Evolutionary conservation across 768 basidiomycete species (phyloP).

Genomic region (Cystofilobasidium macerans): DNA sequence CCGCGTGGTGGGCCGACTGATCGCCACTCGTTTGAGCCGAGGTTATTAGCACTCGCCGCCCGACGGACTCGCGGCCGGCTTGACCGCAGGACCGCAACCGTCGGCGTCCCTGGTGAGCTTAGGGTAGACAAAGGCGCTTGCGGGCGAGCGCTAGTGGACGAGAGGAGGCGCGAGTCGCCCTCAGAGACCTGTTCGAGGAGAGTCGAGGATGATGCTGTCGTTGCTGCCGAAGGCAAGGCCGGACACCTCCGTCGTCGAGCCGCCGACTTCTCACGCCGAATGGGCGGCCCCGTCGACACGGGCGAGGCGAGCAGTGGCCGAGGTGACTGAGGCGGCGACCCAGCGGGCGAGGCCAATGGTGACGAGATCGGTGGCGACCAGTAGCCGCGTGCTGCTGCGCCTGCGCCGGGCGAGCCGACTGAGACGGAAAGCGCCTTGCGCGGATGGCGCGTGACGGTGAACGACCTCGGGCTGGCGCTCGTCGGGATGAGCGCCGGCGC

Average conservation of each 20-base stretch:
- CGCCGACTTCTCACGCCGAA: not conserved
- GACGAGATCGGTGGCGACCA: conserved; percentile 3
- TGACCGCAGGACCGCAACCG: not conserved
- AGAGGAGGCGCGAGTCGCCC: too few relatives aligned
- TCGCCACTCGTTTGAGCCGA: not conserved
- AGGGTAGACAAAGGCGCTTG: not conserved
- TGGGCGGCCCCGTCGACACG: not conserved
- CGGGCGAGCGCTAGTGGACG: not conserved
- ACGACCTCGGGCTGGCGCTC: not conserved
- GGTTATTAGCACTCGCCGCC: not conserved
- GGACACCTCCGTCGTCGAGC: not conserved
- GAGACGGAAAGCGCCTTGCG: not conserved
- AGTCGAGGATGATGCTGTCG: not conserved
- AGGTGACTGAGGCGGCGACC: not conserved
- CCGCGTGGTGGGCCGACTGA: not conserved
- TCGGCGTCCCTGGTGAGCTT: not conserved
- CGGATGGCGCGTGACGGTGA: not conserved
- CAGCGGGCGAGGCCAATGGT: not conserved
- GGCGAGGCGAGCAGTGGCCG: not conserved
- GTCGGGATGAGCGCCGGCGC: too few relatives aligned
- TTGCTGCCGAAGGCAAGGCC: not conserved
- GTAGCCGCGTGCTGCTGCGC: not conserved
- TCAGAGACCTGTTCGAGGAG: not conserved
- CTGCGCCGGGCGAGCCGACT: not conserved
- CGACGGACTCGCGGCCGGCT: not conserved